Conservation (phyloP, 345 rosid genomes). For the Eucalyptus pauciflora region DNA sequence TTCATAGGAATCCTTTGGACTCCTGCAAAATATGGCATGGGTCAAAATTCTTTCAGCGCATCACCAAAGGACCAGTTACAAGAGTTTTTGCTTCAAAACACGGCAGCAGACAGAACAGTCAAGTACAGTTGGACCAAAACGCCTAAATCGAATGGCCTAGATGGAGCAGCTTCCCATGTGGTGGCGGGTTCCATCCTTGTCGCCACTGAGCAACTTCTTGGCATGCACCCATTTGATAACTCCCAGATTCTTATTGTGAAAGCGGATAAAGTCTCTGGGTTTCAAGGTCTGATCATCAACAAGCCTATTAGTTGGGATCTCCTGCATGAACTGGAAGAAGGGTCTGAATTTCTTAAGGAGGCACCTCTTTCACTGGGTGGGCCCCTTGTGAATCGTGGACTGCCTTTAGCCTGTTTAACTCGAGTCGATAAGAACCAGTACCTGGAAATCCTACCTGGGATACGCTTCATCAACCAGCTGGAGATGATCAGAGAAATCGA, state of each 20-base stretch:
- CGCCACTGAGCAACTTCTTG: constrained; percentile 51
- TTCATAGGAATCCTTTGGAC: constrained; percentile 40
- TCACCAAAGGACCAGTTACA: constrained; percentile 25
- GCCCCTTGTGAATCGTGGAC: constrained; percentile 44
- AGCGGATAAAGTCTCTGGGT: constrained; percentile 37
- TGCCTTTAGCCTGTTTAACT: constrained; percentile 61
- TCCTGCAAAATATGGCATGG: constrained; percentile 17
- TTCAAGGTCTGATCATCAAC: constrained; percentile 75
- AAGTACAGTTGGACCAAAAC: constrained; percentile 7
- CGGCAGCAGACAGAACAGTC: constrained; percentile 5
- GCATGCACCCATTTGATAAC: constrained; percentile 43
- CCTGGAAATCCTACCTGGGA: constrained; percentile 52
- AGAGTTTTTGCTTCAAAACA: constrained; percentile 39
- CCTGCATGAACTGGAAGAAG: constrained; percentile 38
- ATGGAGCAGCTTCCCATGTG: constrained; percentile 19
- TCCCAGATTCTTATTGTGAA: constrained; percentile 58
- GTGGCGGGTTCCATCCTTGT: constrained; percentile 50
- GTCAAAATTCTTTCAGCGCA: constrained; percentile 6
- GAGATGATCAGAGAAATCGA: constrained; percentile 34
- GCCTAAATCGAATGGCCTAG: neutral
- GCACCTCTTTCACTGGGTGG: constrained; percentile 70
- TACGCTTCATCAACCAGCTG: constrained; percentile 57
- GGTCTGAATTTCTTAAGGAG: constrained; percentile 41
- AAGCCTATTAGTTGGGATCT: constrained; percentile 68
- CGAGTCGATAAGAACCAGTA: constrained; percentile 10